phyloP scores from a whole-genome alignment of 306 rosid genomes.

The Trichosanthes cucumerina region DNA sequence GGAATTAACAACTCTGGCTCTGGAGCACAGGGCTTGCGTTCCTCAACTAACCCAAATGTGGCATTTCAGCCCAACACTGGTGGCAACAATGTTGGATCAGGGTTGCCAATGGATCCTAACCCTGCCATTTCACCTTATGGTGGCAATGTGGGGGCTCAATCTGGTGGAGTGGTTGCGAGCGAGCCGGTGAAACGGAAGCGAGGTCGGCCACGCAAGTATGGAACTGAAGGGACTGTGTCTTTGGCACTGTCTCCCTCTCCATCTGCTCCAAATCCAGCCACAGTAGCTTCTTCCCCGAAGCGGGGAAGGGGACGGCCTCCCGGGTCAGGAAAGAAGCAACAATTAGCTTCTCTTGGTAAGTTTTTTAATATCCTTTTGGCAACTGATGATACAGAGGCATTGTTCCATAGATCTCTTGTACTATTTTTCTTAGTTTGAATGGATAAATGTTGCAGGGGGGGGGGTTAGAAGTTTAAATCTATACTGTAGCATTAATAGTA shows the following conservation, averaged over 20 bases:
- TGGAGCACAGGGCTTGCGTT: slow-evolving; percentile 46
- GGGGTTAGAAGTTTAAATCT: neutral
- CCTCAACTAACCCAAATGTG: slow-evolving; percentile 43
- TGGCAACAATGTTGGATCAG: slow-evolving; percentile 45
- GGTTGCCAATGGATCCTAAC: slow-evolving; percentile 51
- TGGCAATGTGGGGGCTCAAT: slow-evolving; percentile 50
- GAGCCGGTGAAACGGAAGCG: slow-evolving; percentile 74
- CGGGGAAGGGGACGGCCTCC: slow-evolving; percentile 90
- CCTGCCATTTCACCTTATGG: slow-evolving; percentile 49
- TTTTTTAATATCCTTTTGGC: slow-evolving; percentile 1
- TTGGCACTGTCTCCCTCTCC: slow-evolving; percentile 54
- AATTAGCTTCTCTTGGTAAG: slow-evolving; percentile 61
- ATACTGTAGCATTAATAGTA: neutral
- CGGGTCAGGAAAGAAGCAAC: slow-evolving; percentile 87
- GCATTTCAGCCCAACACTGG: slow-evolving; percentile 55
- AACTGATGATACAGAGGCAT: neutral
- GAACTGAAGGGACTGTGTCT: slow-evolving; percentile 74
- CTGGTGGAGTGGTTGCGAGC: slow-evolving; percentile 36
- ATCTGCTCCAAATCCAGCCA: slow-evolving; percentile 36
- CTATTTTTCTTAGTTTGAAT: neutral
- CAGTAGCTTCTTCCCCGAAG: slow-evolving; percentile 32
- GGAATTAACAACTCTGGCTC: slow-evolving; percentile 44
- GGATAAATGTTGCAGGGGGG: neutral
- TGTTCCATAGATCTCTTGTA: neutral
- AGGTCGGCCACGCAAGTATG: slow-evolving; percentile 94